Evolutionary conservation across 2,329 filamentous ascomycete species (phyloP), one percentile per base, ranked within the genome.

Genomic region (Penicillium sp.): DNA sequence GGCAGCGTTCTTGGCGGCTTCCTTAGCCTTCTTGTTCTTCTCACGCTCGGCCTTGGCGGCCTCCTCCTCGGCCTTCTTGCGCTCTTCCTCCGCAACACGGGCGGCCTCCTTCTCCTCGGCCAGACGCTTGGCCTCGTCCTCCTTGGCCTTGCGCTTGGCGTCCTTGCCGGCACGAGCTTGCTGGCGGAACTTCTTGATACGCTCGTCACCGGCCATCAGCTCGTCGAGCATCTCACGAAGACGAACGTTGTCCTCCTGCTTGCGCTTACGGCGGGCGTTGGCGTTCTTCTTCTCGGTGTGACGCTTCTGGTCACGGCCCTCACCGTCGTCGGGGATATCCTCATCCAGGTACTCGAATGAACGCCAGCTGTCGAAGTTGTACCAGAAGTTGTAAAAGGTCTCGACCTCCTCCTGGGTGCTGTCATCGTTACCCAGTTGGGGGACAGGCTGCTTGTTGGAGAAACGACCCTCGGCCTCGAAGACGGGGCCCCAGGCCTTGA

Each of bases 331-430:
- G 36, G 94, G 94, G 26, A 99, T 93, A 72, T 99, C 94, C 81
- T 99, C 94, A 71, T 99, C 94, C 55, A 96, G 89, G 78, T 99
- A 99, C 80, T 99, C 94, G 70, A 99, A 99, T 2, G 90, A 87
- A 58, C 94, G 85, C 94, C 94, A 99, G 76, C 89, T 94, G 83
- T 99, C 94, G 69, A 99, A 96, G 83, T 93, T 95, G 83, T 97
- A 99, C 88, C 90, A 99, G 83, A 97, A 99, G 84, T 99, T 96
- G 85, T 99, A 99, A 77, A 99, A 99, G 50, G 82, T 81, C 72
- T 97, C 92, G 43, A 99, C 94, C 8, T 96, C 88, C 71, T 95
- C 90, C 77, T 92, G 90, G 67, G 85, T 85, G 70, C 90, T 88
- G 63, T 95, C 89, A 62, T 91, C 90, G 70, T 91, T 84, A 59